phyloP scores from a whole-genome alignment of 495 filamentous ascomycete species.

The Tuber borchii region DNA sequence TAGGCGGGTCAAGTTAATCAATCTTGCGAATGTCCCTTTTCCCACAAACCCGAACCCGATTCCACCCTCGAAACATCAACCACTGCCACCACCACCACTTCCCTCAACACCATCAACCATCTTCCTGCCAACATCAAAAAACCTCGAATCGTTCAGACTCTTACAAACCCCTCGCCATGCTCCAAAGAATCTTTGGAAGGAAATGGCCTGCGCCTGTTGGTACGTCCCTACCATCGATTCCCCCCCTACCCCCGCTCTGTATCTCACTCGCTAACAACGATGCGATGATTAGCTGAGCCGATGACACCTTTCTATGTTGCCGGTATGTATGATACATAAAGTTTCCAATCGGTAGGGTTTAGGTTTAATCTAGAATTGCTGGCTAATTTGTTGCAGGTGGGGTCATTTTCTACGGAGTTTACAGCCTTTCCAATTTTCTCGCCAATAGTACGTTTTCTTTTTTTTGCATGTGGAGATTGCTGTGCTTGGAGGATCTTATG shows the following conservation, averaged over 20 bases:
- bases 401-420: constrained; percentile 81
- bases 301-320: constrained; percentile 89
- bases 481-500: neutral
- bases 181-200: constrained; percentile 61
- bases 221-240: constrained; percentile 51
- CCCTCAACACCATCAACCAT: constrained; percentile 36
- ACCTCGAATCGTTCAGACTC: neutral
- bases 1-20: constrained; percentile 10
- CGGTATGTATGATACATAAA: constrained; percentile 58
- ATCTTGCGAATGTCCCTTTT: constrained; percentile 9
- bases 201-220: constrained; percentile 84
- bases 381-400: constrained; percentile 52
- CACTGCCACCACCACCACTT: constrained; percentile 22
- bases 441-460: constrained; percentile 58
- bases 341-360: constrained; percentile 2
- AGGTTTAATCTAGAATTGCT: constrained; percentile 26
- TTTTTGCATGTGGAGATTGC: neutral
- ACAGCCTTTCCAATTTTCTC: constrained; percentile 63
- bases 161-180: constrained; percentile 43
- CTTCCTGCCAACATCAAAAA: constrained; percentile 6
- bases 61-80: constrained; percentile 27
- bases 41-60: constrained; percentile 18
- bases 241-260: neutral
- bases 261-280: constrained; percentile 26
- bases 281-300: constrained; percentile 60